phyloP scores from a whole-genome alignment of 306 rosid species.

The Datisca glomerata region DNA sequence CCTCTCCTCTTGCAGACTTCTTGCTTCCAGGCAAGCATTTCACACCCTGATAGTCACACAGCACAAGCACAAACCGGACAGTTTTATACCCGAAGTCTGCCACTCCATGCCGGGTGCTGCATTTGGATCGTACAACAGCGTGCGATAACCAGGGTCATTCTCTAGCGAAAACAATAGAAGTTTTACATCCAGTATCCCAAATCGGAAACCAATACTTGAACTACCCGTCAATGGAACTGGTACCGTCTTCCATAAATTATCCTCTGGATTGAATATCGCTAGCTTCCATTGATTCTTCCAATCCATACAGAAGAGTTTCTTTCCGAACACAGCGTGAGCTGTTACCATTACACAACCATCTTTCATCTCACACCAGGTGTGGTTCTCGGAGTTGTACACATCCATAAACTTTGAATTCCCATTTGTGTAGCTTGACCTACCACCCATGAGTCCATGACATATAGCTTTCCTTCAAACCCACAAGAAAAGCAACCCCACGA shows the following conservation, averaged over 20 bases:
- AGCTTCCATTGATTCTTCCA: slow-evolving; percentile 94
- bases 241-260: slow-evolving; percentile 72
- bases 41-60: slow-evolving; percentile 71
- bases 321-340: slow-evolving; percentile 68
- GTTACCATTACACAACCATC: slow-evolving; percentile 98
- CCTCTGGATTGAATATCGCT: slow-evolving; percentile 54
- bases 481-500: slow-evolving; percentile 90
- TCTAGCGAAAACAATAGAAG: slow-evolving; percentile 52
- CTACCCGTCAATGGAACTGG: slow-evolving; percentile 82
- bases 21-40: slow-evolving; percentile 3
- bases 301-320: slow-evolving; percentile 85
- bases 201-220: slow-evolving; percentile 51
- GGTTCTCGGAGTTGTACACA: slow-evolving; percentile 56
- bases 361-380: slow-evolving; percentile 76
- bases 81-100: slow-evolving; percentile 60
- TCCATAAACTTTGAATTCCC: slow-evolving; percentile 88
- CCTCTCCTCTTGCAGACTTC: no score
- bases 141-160: slow-evolving; percentile 44
- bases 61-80: slow-evolving; percentile 76
- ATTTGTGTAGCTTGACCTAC: slow-evolving; percentile 88
- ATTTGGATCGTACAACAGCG: slow-evolving; percentile 77
- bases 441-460: slow-evolving; percentile 97
- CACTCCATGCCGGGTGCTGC: slow-evolving; percentile 74
- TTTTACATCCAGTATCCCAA: slow-evolving; percentile 65
- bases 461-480: slow-evolving; percentile 81